phyloP scores from a whole-genome alignment of 257 asterid genomes.

The Nicotiana paniculata region DNA sequence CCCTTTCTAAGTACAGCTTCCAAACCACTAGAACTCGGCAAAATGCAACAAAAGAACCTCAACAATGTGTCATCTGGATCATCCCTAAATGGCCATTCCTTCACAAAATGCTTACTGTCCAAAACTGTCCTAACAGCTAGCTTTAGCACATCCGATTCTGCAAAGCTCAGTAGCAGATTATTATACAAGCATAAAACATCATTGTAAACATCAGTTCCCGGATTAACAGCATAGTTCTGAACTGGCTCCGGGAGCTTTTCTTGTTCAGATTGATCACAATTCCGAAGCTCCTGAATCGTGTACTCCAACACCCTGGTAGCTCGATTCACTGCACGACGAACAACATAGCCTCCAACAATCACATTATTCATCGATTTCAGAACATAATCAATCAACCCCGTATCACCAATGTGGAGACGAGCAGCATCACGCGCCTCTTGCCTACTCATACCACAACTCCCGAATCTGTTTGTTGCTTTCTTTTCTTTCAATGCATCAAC shows the following conservation, averaged over 20 bases:
- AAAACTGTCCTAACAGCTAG: constrained; percentile 42
- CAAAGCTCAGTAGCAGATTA: constrained; percentile 35
- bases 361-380: constrained; percentile 83
- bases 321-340: constrained; percentile 57
- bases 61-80: constrained; percentile 49
- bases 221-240: constrained; percentile 7
- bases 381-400: constrained; percentile 85
- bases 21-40: constrained; percentile 25
- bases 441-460: constrained; percentile 64
- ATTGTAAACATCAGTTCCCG: constrained; percentile 27
- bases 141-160: constrained; percentile 29
- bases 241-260: constrained; percentile 15
- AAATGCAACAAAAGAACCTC: constrained; percentile 53
- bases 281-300: constrained; percentile 48
- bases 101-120: constrained; percentile 65
- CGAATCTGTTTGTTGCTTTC: constrained; percentile 25
- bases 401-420: constrained; percentile 80
- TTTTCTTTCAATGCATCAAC: constrained; percentile 71
- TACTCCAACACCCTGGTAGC: constrained; percentile 63
- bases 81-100: constrained; percentile 82
- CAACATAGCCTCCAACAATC: constrained; percentile 48
- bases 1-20: constrained; percentile 20
- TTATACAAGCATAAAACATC: constrained; percentile 45
- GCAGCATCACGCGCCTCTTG: constrained; percentile 98
- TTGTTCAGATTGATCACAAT: constrained; percentile 12